phyloP scores from a whole-genome alignment of 1,284 basidiomycete genomes.

The Malassezia yamatoensis region DNA sequence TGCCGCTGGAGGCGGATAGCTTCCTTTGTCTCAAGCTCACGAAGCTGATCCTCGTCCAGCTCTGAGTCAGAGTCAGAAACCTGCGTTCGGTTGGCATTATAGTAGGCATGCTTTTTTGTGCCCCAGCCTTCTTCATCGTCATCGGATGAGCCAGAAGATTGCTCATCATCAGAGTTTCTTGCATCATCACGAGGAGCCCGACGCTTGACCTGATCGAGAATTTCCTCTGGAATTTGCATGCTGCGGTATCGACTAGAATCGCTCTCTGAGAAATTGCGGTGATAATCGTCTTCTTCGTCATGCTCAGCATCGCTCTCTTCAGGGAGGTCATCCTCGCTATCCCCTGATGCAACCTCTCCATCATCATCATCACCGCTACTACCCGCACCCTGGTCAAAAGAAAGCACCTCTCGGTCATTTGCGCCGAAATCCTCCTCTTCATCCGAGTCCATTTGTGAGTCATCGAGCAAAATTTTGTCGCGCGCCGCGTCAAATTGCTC shows the following conservation, averaged over 20 bases:
- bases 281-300: conserved; percentile 49
- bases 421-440: conserved; percentile 33
- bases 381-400: conserved; percentile 41
- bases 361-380: conserved; percentile 49
- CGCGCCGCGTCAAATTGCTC: conserved; percentile 49
- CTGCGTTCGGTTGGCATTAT: conserved; percentile 39
- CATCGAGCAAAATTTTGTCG: conserved; percentile 65
- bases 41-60: conserved; percentile 48
- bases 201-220: conserved; percentile 19
- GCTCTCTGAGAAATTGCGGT: conserved; percentile 19
- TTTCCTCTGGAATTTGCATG: conserved; percentile 7
- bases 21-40: conserved; percentile 72
- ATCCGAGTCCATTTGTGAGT: conserved; percentile 20
- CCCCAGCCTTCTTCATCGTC: conserved; percentile 53
- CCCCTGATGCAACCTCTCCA: too few relatives aligned
- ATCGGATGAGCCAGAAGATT: conserved; percentile 54
- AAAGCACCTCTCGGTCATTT: conserved; percentile 30
- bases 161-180: conserved; percentile 52
- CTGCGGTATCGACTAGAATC: conserved; percentile 17
- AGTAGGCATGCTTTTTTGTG: conserved; percentile 42
- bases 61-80: conserved; percentile 43
- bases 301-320: conserved; percentile 23
- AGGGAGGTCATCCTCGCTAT: conserved; percentile 21
- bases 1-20: conserved; percentile 69
- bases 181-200: conserved; percentile 22